Evolutionary conservation across 176 grass and related monocot genomes (phyloP), one percentile per base, ranked within the genome.

Genomic region (Juncus inflexus): DNA sequence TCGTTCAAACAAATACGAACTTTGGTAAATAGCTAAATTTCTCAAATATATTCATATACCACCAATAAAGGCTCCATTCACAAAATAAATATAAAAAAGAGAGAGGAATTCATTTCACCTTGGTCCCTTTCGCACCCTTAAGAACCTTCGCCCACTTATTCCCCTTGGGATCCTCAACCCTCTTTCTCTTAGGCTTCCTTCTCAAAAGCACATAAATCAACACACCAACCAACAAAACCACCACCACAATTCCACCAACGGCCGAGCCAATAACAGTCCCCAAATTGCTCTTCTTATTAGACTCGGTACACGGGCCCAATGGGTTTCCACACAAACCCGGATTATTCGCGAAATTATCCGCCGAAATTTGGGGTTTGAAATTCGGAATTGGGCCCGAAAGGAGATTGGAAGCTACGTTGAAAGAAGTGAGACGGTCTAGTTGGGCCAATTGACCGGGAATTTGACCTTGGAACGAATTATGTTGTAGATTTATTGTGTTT

Each of bases 141-240:
- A 95, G 86, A 74, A 73, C 79, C 68, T 84, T 90, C 36, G 90
- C 90, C 90, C 90, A 95, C 60, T 90, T 95, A 69, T 95, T 95
- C 58, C 86, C 90, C 64, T 84, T 79, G 8, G 57, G 65, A 75
- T 80, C 83, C 61, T 82, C 90, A 57, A 68, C 78, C 65, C 77
- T 84, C 68, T 89, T 89, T 81, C 74, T 90, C 65, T 80, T 61
- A 42, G 86, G 90, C 63, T 87, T 10, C 74, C 74, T 84, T 50
- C 78, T 62, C 63, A 74, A 75, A 47, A 70, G 84, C 50, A 87
- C 28, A 14, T 84, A 78, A 57, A 85, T 45, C 61, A 84, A 61
- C 73, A 85, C 64, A 60, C 12, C 75, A 49, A 75, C 72, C 42
- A 87, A 36, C 67, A 87, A 65, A 66, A 80, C 19, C n/a, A 86